These are phyloP conservation scores for Hamamelis virginiana DNA, from an alignment of 164 flowering plant genomes.

Conservation along the genomic window DNA sequence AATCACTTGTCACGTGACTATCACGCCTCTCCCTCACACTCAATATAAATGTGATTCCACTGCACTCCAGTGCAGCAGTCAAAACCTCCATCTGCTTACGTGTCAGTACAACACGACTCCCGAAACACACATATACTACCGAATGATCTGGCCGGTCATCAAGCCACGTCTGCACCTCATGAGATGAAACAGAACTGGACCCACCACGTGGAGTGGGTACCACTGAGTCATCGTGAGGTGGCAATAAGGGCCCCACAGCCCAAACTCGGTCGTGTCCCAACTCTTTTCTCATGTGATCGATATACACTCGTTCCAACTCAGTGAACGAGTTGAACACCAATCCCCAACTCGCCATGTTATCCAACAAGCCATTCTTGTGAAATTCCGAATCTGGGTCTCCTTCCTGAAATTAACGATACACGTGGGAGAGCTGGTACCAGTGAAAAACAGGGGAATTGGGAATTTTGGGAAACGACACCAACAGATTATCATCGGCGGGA, in stretches of 20 bases:
- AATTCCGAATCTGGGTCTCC: slow-evolving; percentile 23
- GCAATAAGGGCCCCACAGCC: slow-evolving; percentile 42
- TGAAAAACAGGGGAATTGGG: slow-evolving; percentile 9
- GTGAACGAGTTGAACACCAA: slow-evolving; percentile 28
- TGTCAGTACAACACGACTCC: slow-evolving; percentile 26
- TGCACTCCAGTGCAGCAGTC: slow-evolving; percentile 30
- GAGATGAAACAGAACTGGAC: slow-evolving; percentile 7
- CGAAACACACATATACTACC: slow-evolving; percentile 45
- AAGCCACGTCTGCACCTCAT: slow-evolving; percentile 35
- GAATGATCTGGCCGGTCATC: slow-evolving; percentile 25
- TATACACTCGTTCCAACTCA: slow-evolving; percentile 27
- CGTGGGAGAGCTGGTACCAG: slow-evolving; percentile 22
- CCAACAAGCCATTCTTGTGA: slow-evolving; percentile 1
- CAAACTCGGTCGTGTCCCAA: slow-evolving; percentile 28
- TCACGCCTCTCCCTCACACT: slow-evolving; percentile 10
- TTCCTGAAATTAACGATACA: neutral
- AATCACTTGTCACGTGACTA: slow-evolving; percentile 8
- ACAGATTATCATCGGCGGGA: neutral
- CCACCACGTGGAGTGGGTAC: slow-evolving; percentile 14
- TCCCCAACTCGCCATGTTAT: slow-evolving; percentile 34
- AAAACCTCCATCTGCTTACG: slow-evolving; percentile 24
- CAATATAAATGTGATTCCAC: slow-evolving; percentile 34
- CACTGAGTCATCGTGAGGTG: neutral
- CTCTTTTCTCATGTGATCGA: slow-evolving; percentile 20
- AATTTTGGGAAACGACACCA: neutral